Conservation (phyloP, 805 yeast species). For the Kodamaea sagamina region DNA sequence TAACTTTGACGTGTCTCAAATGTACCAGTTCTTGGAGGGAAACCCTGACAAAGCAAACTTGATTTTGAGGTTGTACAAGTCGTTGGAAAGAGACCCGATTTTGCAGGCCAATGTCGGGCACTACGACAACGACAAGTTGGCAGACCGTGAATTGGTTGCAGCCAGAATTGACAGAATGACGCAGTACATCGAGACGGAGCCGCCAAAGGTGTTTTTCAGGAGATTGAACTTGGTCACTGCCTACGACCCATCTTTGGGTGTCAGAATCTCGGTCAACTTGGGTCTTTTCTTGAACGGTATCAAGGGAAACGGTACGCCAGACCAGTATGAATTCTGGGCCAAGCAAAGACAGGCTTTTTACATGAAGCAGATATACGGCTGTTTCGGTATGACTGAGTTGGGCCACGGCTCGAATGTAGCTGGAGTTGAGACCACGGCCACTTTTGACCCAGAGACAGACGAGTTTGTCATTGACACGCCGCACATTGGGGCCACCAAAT, state of each 20-base stretch:
- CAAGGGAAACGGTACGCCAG: slow-evolving; percentile 43
- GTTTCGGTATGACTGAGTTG: slow-evolving; percentile 91
- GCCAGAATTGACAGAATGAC: slow-evolving; percentile 37
- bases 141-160: slow-evolving; percentile 37
- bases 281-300: slow-evolving; percentile 43
- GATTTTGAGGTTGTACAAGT: slow-evolving; percentile 31
- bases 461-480: slow-evolving; percentile 48
- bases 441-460: slow-evolving; percentile 42
- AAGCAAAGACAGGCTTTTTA: slow-evolving; percentile 33
- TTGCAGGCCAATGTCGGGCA: slow-evolving; percentile 31
- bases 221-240: slow-evolving; percentile 39
- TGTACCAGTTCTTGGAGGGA: slow-evolving; percentile 47
- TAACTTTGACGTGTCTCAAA: slow-evolving; percentile 36
- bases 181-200: slow-evolving; percentile 37
- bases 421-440: slow-evolving; percentile 78
- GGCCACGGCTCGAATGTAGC: slow-evolving; percentile 90
- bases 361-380: slow-evolving; percentile 59
- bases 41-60: slow-evolving; percentile 34
- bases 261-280: slow-evolving; percentile 40
- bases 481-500: slow-evolving; percentile 50
- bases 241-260: slow-evolving; percentile 41
- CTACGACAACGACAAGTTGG: slow-evolving; percentile 33
- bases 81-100: slow-evolving; percentile 42
- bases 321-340: slow-evolving; percentile 42
- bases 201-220: slow-evolving; percentile 32